A percentile compares a stretch with the other conserved stretches of the same genome.
Conservation (phyloP, 2,329 filamentous ascomycete species). For the Cordyceps cateniannulata region DNA sequence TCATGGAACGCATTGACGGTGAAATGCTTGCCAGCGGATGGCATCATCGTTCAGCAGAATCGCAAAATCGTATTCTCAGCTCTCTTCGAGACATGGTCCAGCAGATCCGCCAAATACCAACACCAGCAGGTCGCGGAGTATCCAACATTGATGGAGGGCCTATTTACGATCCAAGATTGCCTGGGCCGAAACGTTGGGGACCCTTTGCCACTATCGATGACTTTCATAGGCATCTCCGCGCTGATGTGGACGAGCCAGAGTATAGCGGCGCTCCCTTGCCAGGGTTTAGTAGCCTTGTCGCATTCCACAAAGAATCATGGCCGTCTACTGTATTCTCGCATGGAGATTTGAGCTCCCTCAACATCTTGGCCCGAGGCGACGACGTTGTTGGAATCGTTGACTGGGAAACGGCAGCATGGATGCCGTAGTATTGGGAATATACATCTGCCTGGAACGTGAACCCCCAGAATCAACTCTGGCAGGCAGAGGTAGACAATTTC, state of each 20-base stretch:
- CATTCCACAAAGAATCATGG: constrained; percentile 12
- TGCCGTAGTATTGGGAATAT: constrained; percentile 22
- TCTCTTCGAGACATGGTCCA: not conserved
- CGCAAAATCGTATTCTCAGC: not conserved
- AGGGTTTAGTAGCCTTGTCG: constrained; percentile 8
- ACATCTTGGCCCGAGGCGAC: constrained; percentile 22
- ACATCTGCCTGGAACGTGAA: constrained; percentile 17
- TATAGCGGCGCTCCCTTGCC: not conserved
- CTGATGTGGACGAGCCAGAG: not conserved
- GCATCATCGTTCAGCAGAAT: not conserved
- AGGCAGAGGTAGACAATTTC: constrained; percentile 9
- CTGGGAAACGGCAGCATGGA: constrained; percentile 22
- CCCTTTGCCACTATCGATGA: not conserved
- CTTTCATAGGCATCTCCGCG: not conserved
- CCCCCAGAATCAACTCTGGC: constrained; percentile 17
- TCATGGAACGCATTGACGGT: not conserved
- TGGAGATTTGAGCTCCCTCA: constrained; percentile 24
- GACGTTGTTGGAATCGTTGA: constrained; percentile 22
- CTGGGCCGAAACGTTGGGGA: not conserved
- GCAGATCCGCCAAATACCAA: not conserved
- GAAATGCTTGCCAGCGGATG: not conserved
- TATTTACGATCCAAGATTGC: not conserved
- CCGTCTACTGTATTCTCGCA: constrained; percentile 35
- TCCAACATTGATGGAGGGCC: not conserved
- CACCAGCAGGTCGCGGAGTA: not conserved